Base-by-base conservation (phyloP, 257 asterid genomes). In the Schizonepeta tenuifolia region DNA sequence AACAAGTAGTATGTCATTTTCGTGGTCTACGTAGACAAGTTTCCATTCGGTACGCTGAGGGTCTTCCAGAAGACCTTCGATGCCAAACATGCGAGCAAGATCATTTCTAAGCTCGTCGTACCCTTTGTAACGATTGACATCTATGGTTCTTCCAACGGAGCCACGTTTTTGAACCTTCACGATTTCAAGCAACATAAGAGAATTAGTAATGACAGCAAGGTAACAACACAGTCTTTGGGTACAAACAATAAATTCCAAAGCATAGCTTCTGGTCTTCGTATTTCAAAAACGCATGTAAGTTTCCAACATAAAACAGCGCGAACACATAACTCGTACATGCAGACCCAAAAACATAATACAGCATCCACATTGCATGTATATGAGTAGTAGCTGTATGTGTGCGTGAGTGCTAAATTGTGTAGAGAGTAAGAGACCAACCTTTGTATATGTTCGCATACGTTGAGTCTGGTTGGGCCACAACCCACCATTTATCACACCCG, bases 121-220 rank as follows among this genome's bases (percentile, higher is more conserved):
- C 46, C 96, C 97, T 44, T 84, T 83, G 77, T 94, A 94, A 54
- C 93, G 96, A 1, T 85, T 74, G 24, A 94, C 91, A 44, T 94
- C 99, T 38, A 94, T 91, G 72, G 97, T 88, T 79, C 99, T 89
- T 55, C 99, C 99, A 59, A 91, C 97, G 13, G 99, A 90, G 61
- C 99, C 99, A 14, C 99, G 97, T 81, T 94, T 94, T 87, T 94
- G 89, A 60, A 94, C 99, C 99, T 94, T 73, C 81, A 86, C 20
- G 21, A 36, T 64, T 62, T 71, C 64, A 12, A 55, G 63, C 14
- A 53, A 35, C 40, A 21, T 77, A 8, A 67, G 69, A 36, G 1
- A 24, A 76, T 50, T 38, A 65, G 50, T 18, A 9, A 28, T 31
- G 35, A 5, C 7, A 4, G 33, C 0, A 5, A 3, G 33, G 33